These are phyloP conservation scores for Lizonia empirigonia DNA, from an alignment of 2,329 filamentous ascomycete species.

Conservation along the genomic window DNA sequence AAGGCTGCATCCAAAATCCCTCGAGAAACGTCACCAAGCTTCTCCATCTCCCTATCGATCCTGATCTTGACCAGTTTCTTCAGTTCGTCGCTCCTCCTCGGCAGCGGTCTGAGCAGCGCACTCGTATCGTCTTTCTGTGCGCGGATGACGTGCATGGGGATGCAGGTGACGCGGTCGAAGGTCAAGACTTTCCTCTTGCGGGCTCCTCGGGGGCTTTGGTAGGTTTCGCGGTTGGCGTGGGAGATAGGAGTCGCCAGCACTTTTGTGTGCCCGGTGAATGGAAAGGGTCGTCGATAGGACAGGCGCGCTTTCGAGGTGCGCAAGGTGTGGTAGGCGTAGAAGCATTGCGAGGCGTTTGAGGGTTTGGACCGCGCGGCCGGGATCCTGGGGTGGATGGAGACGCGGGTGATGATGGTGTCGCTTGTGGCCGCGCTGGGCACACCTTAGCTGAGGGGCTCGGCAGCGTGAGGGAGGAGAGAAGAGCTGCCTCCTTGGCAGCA, in stretches of 20 bases:
- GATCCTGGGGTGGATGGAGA: neutral
- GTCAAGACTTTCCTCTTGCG: neutral
- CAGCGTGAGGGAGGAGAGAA: neutral
- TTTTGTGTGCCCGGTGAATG: neutral
- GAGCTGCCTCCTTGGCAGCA: neutral
- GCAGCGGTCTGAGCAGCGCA: conserved; percentile 52
- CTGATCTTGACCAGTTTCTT: neutral
- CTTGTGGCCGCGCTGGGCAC: neutral
- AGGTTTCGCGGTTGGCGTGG: neutral
- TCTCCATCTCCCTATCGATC: neutral
- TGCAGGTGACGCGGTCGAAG: neutral
- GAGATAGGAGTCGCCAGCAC: neutral
- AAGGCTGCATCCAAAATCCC: neutral
- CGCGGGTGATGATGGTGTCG: neutral
- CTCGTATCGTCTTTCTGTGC: neutral
- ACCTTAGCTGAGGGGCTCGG: neutral
- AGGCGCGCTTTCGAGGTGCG: neutral
- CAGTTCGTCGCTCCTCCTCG: conserved; percentile 26
- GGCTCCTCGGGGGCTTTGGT: neutral
- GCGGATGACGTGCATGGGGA: neutral
- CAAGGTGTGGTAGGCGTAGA: neutral
- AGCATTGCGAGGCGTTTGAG: neutral
- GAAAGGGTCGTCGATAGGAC: neutral
- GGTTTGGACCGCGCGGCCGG: neutral
- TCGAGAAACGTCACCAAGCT: neutral